Evolutionary conservation across 164 flowering plant species (phyloP), one percentile per base, ranked within the genome.

Genomic region (Kalanchoe fedtschenkoi): DNA sequence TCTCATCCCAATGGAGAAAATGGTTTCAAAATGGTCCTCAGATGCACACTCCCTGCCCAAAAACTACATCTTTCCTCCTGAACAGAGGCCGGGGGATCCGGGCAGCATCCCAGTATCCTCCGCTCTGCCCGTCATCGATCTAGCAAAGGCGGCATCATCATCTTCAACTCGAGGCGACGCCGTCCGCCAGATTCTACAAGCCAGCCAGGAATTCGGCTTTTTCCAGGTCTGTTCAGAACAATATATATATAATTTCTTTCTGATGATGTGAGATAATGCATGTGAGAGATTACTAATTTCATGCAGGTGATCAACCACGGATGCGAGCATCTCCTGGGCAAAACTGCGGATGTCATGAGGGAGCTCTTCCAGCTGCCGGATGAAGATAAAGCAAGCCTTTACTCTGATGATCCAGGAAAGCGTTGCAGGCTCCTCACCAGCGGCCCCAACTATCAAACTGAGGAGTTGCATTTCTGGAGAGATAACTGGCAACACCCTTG

Each of bases 361-460:
- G 75, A 78, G 30, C 70, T 76, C 41, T 73, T 72, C 34, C 66
- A 62, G 14, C 58, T 81, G 83, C 76, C 76, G 1, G 60, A 29
- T 1, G 66, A 69, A 44, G 79, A 73, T 13, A 74, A 68, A 35
- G 60, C 67, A 35, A 43, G 54, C 7, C 26, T 65, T 30, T 61
- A 62, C 66, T 75, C 75, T 22, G 65, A 63, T 29, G 77, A 75
- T 39, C 66, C 70, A 0, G 66, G 64, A 4, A 28, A 44, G 61
- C 59, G 61, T 19, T 66, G 68, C 39, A 37, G 39, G 39, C 39
- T 37, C 39, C 13, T 37, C 14, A 37, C 39, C 39, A 37, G 39
- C 39, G 39, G 39, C 9, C 39, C 39, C 8, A 37, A 37, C 39
- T 37, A 37, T 37, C 39, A 37, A 2, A 37, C 8, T 2, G 39